Evolutionary conservation across 192 early-diverging fungal genomes (phyloP), one percentile per base, ranked within the genome.

Genomic region (Coemansia reversa): DNA sequence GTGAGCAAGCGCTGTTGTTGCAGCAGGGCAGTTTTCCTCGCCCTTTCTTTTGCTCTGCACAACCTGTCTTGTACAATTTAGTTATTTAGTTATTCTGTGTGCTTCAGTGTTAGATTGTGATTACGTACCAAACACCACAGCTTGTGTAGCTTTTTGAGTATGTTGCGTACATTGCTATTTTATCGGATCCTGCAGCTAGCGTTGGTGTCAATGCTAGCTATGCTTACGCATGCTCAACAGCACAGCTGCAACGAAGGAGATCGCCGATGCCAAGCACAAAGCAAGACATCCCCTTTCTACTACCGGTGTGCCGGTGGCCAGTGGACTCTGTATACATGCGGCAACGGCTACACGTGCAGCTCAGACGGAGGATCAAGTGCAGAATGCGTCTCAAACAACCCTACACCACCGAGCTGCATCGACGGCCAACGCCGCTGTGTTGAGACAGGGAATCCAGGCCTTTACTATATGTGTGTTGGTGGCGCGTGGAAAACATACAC

Each of bases 401-500:
- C 63, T 5, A 42, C 63, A 9, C 64, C 58, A 11, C 72, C 65
- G 42, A 53, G 24, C 16, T 78, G 76, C 54, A 20, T 51, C 7
- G 59, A 78, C 47, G 70, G 76, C 7, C 66, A 78, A 60, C 70
- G 76, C 18, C 65, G 70, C 51, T 78, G 76, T 32, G 42, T 67
- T 3, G 70, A 66, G 12, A 25, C 62, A n/a, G 56, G 63, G 45
- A 66, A 66, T 27, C 59, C 60, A 16, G 45, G 32, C 7, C 55
- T 78, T 50, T 78, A 78, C 70, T 78, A 78, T 47, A 54, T 66
- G 66, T 78, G 75, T 67, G 59, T 66, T 18, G 63, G 61, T 28
- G 70, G 64, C 25, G 9, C 53, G 20, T 78, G 75, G 75, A 51
- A 62, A 7, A 58, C 72, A 24, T 78, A 78, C 63, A 78, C 66